Evolutionary conservation across 345 rosid genomes (phyloP), one percentile per base, ranked within the genome.

Genomic region (Rhizophora apiculata): DNA sequence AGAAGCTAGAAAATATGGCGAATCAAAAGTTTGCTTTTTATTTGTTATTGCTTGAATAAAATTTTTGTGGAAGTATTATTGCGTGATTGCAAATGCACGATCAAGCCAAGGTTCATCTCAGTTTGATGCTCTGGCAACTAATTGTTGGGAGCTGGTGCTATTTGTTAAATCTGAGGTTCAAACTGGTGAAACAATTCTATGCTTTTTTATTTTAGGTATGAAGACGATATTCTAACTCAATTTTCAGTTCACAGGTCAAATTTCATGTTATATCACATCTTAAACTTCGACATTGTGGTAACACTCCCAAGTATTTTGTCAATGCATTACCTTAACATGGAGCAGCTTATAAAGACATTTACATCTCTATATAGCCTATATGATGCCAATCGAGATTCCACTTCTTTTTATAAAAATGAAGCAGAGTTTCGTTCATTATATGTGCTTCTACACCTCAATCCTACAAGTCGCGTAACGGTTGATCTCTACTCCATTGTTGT

Each of bases 281-380:
- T 78, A 91, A 82, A 85, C 91, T 93, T 66, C 85, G 65, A 70
- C 66, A 67, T 20, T 62, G 69, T 66, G 74, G 87, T 62, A 71
- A 73, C 67, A 64, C 71, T 67, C 27, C 27, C 85, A 65, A 80
- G 69, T 74, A 77, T 79, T 71, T 79, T 88, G 62, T 79, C 98
- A 60, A 61, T 79, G 85, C 91, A 78, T 69, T 75, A 91, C 82
- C 91, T 94, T 68, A 89, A 94, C 82, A 78, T 83, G 91, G 98
- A 94, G 87, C 98, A 94, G 81, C 92, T 94, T 63, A 77, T 80
- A 30, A 94, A 94, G 81, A 68, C 92, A 64, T 77, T 91, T 67
- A 76, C 85, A 46, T 82, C 98, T 68, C 79, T 94, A 24, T 94
- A 87, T 82, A 72, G 78, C 76, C 80, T 94, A 49, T 94, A 94